A percentile compares a stretch with the other conserved stretches of the same genome.
Evolutionary conservation across 1,284 basidiomycete species (phyloP).

Genomic region (Tausonia pullulans): DNA sequence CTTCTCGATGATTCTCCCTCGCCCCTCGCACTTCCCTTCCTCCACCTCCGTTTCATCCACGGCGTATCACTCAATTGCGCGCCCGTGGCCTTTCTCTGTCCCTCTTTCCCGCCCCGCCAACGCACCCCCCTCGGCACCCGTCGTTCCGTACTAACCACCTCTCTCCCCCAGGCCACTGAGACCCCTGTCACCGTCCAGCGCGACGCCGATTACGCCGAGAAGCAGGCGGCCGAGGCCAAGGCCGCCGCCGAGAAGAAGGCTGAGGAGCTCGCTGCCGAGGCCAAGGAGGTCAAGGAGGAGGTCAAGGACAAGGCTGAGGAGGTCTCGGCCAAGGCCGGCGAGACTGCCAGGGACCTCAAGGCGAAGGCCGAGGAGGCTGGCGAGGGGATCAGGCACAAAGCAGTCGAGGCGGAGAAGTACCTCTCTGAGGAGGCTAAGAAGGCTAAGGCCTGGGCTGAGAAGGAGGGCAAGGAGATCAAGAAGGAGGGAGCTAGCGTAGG

Average conservation of each 20-base stretch:
- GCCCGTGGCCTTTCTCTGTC: neutral
- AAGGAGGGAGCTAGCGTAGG: neutral
- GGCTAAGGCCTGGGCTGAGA: slow-evolving; percentile 5
- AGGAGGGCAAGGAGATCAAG: slow-evolving; percentile 10
- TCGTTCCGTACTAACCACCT: neutral
- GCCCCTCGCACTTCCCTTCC: neutral
- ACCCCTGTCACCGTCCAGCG: slow-evolving; percentile 4
- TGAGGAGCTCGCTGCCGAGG: neutral
- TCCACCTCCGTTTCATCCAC: too few species aligned
- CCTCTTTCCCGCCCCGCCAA: neutral
- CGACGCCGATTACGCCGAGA: neutral
- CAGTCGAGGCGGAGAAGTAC: neutral
- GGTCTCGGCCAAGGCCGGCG: neutral
- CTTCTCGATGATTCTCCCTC: neutral
- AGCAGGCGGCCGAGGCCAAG: neutral
- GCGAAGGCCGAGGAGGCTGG: neutral
- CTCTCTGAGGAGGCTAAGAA: neutral
- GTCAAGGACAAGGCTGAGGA: neutral
- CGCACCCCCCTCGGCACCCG: neutral
- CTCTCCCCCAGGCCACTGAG: too few species aligned
- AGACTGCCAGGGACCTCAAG: neutral
- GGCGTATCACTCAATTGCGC: neutral
- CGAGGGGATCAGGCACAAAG: neutral
- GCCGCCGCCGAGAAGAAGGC: slow-evolving; percentile 3
- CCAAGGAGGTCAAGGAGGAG: neutral